Evolutionary conservation across 1,284 basidiomycete species (phyloP).

Genomic region (Garcileccinum viscosum): DNA sequence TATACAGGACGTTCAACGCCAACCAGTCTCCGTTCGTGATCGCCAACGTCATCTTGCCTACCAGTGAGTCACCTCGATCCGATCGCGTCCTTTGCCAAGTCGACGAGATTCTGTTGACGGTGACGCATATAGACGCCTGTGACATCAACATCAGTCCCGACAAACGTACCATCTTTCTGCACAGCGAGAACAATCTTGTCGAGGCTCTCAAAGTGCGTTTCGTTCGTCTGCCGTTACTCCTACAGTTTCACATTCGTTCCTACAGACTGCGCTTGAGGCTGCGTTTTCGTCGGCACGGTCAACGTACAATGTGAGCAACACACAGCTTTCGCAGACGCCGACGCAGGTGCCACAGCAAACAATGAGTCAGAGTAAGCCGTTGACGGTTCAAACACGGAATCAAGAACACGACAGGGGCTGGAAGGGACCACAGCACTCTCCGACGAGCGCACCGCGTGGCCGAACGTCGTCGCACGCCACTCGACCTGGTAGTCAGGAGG

Average conservation of each 20-base stretch:
- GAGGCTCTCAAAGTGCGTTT: constrained; percentile 76
- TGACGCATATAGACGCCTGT: constrained; percentile 66
- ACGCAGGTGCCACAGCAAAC: constrained; percentile 9
- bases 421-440: background rate
- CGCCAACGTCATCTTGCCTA: constrained; percentile 83
- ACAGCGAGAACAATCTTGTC: constrained; percentile 86
- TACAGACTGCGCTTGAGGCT: constrained; percentile 56
- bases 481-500: background rate
- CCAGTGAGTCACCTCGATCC: constrained; percentile 57
- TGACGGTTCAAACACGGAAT: background rate
- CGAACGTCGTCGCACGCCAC: background rate
- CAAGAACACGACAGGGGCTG: background rate
- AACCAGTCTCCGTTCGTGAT: constrained; percentile 84
- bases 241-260: background rate
- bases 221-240: background rate
- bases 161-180: constrained; percentile 93
- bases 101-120: constrained; percentile 3
- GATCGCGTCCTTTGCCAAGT: background rate
- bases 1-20: constrained; percentile 85
- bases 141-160: constrained; percentile 98
- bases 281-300: constrained; percentile 73
- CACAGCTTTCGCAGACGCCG: constrained; percentile 16
- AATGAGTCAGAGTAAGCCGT: background rate
- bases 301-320: constrained; percentile 60
- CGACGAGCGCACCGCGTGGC: background rate